A percentile compares a stretch with the other conserved stretches of the same genome.
phyloP scores from a whole-genome alignment of 2,329 filamentous ascomycete species.

The Bertia moriformis region DNA sequence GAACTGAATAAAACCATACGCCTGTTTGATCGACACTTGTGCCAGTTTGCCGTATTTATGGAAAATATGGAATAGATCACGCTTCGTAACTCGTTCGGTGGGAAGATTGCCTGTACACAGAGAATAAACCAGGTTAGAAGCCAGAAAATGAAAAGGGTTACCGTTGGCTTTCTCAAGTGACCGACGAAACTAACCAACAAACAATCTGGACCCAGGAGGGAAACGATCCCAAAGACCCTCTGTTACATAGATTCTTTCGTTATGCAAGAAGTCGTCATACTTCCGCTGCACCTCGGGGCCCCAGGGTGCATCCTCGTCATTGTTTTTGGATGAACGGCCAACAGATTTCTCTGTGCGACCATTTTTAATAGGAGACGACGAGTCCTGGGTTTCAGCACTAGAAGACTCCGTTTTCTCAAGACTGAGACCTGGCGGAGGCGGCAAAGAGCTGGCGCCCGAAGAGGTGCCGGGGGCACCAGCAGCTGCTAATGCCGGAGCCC shows the following conservation, averaged over 20 bases:
- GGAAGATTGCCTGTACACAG: conserved; percentile 61
- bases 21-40: conserved; percentile 65
- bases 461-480: conserved; percentile 18
- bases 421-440: conserved; percentile 18
- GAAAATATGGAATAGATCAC: conserved; percentile 62
- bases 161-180: too few relatives aligned
- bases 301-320: conserved; percentile 26
- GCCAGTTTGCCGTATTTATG: conserved; percentile 55
- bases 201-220: conserved; percentile 27
- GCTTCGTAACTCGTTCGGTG: conserved; percentile 61
- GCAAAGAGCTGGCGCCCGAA: conserved; percentile 16
- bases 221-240: conserved; percentile 35
- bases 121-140: too few relatives aligned
- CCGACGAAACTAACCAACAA: conserved; percentile 26
- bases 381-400: conserved; percentile 4
- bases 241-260: conserved; percentile 32
- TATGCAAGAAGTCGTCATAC: conserved; percentile 31
- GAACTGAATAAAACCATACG: conserved; percentile 65
- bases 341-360: conserved; percentile 2
- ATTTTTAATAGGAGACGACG: background rate
- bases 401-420: conserved; percentile 15
- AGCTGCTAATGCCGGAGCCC: conserved; percentile 4
- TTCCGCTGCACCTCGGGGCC: conserved; percentile 29
- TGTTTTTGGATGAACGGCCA: conserved; percentile 3
- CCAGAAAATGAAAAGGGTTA: too few relatives aligned